phyloP scores from a whole-genome alignment of 768 basidiomycete species.

The Asterophora parasitica region DNA sequence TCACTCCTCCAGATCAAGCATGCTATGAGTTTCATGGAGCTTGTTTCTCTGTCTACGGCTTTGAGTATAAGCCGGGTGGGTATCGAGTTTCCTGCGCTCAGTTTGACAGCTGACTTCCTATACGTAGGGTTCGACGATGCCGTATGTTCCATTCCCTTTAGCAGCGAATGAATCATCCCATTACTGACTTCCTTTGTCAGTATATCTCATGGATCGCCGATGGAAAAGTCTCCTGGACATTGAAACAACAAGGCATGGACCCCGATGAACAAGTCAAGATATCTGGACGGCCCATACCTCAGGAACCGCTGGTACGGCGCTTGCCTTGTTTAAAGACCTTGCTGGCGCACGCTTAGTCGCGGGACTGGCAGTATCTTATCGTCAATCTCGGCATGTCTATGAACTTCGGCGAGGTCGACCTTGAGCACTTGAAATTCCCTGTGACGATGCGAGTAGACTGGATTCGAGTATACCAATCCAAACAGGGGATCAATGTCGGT shows the following conservation, averaged over 20 bases:
- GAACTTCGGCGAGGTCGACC: constrained; percentile 71
- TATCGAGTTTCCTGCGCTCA: background rate
- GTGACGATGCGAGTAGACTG: constrained; percentile 76
- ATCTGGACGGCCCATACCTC: constrained; percentile 62
- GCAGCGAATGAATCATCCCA: background rate
- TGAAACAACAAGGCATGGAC: constrained; percentile 57
- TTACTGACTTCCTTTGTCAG: constrained; percentile 23
- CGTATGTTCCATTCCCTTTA: constrained; percentile 30
- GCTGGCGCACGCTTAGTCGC: background rate
- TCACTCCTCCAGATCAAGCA: constrained; percentile 43
- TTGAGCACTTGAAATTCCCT: constrained; percentile 68
- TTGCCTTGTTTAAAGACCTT: background rate
- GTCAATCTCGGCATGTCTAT: constrained; percentile 80
- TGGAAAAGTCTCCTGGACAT: constrained; percentile 60
- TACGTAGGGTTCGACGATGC: constrained; percentile 42
- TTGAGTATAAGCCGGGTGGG: constrained; percentile 71
- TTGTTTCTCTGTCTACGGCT: constrained; percentile 72
- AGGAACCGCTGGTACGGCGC: constrained; percentile 72
- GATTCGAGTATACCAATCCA: constrained; percentile 86
- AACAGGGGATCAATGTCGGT: constrained; percentile 66
- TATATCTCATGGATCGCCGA: constrained; percentile 81
- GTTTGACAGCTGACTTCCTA: background rate
- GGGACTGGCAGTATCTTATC: constrained; percentile 70
- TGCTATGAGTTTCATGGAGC: constrained; percentile 57
- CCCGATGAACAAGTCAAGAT: constrained; percentile 56